phyloP scores from a whole-genome alignment of 2,329 filamentous ascomycete genomes.

The Penicillium sp. region DNA sequence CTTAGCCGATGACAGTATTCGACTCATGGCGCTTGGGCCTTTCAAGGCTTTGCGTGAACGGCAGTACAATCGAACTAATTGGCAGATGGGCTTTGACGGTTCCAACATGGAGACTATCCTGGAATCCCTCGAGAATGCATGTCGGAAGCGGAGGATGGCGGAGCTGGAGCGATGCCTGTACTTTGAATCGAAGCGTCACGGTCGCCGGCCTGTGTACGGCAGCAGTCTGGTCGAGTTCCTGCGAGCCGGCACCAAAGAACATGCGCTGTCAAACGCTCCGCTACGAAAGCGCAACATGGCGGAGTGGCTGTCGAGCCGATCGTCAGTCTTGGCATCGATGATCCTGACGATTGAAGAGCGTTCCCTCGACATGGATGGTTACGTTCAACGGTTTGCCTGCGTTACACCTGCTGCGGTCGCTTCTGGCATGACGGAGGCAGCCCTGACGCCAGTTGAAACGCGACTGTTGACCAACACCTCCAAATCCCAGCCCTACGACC shows the following conservation, averaged over 20 bases:
- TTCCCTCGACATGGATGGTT: constrained; percentile 64
- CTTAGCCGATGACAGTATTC: constrained; percentile 50
- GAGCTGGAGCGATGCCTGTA: constrained; percentile 77
- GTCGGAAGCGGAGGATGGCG: constrained; percentile 64
- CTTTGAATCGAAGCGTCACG: constrained; percentile 71
- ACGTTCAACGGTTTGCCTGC: constrained; percentile 82
- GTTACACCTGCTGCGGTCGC: constrained; percentile 85
- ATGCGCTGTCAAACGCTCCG: constrained; percentile 56
- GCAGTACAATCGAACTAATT: constrained; percentile 54
- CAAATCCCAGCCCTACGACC: constrained; percentile 58
- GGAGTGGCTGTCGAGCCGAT: constrained; percentile 69
- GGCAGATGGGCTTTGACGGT: constrained; percentile 57
- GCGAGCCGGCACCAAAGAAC: constrained; percentile 56
- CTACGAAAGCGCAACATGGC: constrained; percentile 58
- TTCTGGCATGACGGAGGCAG: constrained; percentile 63
- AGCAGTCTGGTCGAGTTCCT: constrained; percentile 69
- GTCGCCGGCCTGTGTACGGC: constrained; percentile 75
- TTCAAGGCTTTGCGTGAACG: constrained; percentile 66
- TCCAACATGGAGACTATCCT: constrained; percentile 64
- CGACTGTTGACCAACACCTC: constrained; percentile 41
- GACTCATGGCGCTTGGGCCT: constrained; percentile 63
- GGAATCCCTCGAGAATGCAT: constrained; percentile 64
- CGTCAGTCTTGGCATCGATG: constrained; percentile 49
- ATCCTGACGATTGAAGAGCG: constrained; percentile 70
- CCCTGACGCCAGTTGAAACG: constrained; percentile 60